Evolutionary conservation across 208 protist genomes (phyloP).

Genomic region (Blastocrithidia nonstop): DNA sequence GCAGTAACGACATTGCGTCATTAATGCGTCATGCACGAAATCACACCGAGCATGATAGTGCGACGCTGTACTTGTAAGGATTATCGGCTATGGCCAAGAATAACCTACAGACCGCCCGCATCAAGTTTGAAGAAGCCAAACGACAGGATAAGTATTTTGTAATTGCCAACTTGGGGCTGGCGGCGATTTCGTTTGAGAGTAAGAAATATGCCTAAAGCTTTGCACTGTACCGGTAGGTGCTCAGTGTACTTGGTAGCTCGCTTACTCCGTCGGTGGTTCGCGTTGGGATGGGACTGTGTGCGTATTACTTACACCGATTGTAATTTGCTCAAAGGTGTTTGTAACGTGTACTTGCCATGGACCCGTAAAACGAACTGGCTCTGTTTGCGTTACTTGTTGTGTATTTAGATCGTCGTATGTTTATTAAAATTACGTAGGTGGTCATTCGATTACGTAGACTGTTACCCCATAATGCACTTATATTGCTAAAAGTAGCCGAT

Average conservation of each 20-base stretch:
- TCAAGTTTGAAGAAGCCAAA: slow-evolving; percentile 44
- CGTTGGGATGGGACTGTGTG: slow-evolving; percentile 73
- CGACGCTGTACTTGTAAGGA: slow-evolving; percentile 57
- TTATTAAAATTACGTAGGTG: slow-evolving; percentile 30
- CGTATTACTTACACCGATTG: slow-evolving; percentile 30
- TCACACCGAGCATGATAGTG: slow-evolving; percentile 10
- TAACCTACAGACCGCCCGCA: slow-evolving; percentile 28
- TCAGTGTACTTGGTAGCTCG: slow-evolving; percentile 40
- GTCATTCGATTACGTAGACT: slow-evolving; percentile 27
- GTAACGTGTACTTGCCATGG: slow-evolving; percentile 35
- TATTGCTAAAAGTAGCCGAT: slow-evolving; percentile 61
- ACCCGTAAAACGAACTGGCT: slow-evolving; percentile 63
- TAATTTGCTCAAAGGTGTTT: slow-evolving; percentile 41
- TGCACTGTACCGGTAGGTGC: slow-evolving; percentile 42
- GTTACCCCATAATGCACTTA: slow-evolving; percentile 52
- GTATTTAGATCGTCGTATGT: slow-evolving; percentile 46
- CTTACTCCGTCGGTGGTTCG: slow-evolving; percentile 49
- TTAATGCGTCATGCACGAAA: slow-evolving; percentile 5
- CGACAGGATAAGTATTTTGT: slow-evolving; percentile 32
- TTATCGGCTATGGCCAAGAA: slow-evolving; percentile 45
- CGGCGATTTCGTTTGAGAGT: slow-evolving; percentile 43
- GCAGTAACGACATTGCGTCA: slow-evolving; percentile 12
- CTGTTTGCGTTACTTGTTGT: slow-evolving; percentile 54
- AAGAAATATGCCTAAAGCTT: slow-evolving; percentile 59
- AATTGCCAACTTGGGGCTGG: slow-evolving; percentile 52